phyloP scores from a whole-genome alignment of 805 yeast species.

The Starmerella stigmatis region DNA sequence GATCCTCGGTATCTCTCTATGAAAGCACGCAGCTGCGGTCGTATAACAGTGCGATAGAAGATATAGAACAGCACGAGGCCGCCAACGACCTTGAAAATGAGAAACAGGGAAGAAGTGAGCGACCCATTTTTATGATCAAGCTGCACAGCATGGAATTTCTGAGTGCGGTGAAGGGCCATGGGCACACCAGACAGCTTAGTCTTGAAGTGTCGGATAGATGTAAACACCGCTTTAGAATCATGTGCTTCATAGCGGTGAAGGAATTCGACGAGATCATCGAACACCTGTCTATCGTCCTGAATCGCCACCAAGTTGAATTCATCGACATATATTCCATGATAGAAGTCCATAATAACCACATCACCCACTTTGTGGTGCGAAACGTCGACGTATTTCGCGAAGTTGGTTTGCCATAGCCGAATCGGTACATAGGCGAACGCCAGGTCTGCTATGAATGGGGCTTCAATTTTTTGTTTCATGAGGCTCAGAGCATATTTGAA shows the following conservation, averaged over 20 bases:
- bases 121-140: too few species aligned
- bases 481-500: slow-evolving; percentile 16
- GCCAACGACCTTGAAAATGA: background rate
- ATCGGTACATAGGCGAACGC: slow-evolving; percentile 20
- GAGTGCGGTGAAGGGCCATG: slow-evolving; percentile 8
- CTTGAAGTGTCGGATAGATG: slow-evolving; percentile 12
- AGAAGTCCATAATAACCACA: slow-evolving; percentile 21
- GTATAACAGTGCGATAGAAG: slow-evolving; percentile 5
- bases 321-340: slow-evolving; percentile 19
- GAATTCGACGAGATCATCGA: slow-evolving; percentile 11
- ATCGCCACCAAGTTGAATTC: slow-evolving; percentile 14
- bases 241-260: slow-evolving; percentile 9
- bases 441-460: slow-evolving; percentile 18
- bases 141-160: slow-evolving; percentile 12
- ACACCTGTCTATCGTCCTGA: slow-evolving; percentile 11
- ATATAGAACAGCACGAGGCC: slow-evolving; percentile 1
- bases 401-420: slow-evolving; percentile 12
- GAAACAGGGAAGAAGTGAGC: background rate
- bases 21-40: slow-evolving; percentile 1
- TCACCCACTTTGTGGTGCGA: slow-evolving; percentile 15
- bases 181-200: slow-evolving; percentile 5
- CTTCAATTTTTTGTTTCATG: slow-evolving; percentile 17
- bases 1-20: background rate
- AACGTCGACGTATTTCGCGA: slow-evolving; percentile 12
- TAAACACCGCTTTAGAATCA: slow-evolving; percentile 12